phyloP scores from a whole-genome alignment of 2,329 filamentous ascomycete genomes.

The Pezizomycotina sp. region DNA sequence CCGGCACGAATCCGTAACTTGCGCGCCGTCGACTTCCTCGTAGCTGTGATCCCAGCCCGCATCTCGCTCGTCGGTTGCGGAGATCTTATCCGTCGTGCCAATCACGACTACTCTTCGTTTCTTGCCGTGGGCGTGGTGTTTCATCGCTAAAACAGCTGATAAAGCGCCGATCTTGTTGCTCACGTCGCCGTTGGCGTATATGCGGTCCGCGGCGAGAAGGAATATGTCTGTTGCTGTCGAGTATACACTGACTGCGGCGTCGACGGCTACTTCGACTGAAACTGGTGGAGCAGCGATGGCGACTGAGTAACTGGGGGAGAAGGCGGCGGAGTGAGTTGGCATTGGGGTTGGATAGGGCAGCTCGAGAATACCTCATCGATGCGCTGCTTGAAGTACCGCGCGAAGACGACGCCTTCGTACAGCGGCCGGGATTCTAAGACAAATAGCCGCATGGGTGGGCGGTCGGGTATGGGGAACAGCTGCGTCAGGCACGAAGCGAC shows the following conservation, averaged over 20 bases:
- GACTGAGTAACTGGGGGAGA: constrained; percentile 6
- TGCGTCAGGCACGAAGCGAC: constrained; percentile 12
- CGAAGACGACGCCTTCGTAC: constrained; percentile 17
- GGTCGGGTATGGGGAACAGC: constrained; percentile 7
- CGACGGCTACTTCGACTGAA: constrained; percentile 17
- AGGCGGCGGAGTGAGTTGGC: constrained; percentile 6
- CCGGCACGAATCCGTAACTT: constrained; percentile 16
- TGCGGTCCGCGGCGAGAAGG: constrained; percentile 16
- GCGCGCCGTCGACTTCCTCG: constrained; percentile 14
- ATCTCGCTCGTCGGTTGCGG: constrained; percentile 15
- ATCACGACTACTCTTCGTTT: constrained; percentile 16
- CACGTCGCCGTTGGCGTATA: constrained; percentile 19
- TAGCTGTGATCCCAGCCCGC: constrained; percentile 19
- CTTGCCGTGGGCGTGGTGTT: constrained; percentile 3
- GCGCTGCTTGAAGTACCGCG: constrained; percentile 13
- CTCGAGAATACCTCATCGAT: too few relatives aligned
- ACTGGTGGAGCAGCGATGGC: constrained; percentile 4
- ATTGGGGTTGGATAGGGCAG: constrained; percentile 5
- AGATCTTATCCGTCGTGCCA: constrained; percentile 15
- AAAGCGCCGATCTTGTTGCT: constrained; percentile 17
- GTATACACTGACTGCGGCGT: constrained; percentile 17
- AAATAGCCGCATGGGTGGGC: constrained; percentile 12
- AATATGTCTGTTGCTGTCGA: constrained; percentile 16
- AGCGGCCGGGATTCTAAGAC: constrained; percentile 14
- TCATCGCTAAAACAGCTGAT: constrained; percentile 13